Percentiles rank a stretch among this genome's conserved stretches.
phyloP scores from a whole-genome alignment of 2,329 filamentous ascomycete species.

The Nothopassalora personata region DNA sequence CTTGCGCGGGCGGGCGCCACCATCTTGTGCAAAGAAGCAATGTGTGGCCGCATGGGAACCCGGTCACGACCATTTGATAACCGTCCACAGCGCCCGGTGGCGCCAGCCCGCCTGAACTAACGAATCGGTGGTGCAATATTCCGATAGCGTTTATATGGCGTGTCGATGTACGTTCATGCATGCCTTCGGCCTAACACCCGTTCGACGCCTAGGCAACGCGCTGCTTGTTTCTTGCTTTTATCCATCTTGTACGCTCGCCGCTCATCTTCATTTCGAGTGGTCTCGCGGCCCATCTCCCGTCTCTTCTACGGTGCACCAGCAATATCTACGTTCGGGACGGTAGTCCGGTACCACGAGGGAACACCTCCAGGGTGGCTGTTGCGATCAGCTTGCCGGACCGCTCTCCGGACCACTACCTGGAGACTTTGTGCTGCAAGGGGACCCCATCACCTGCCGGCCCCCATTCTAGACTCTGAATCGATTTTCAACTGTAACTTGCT shows the following conservation, averaged over 20 bases:
- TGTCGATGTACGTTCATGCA: constrained; percentile 4
- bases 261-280: constrained; percentile 16
- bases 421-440: constrained; percentile 17
- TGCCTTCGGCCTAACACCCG: constrained; percentile 5
- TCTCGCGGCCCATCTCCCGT: constrained; percentile 1
- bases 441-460: constrained; percentile 1
- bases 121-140: constrained; percentile 3
- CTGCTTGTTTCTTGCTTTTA: not conserved
- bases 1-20: not conserved
- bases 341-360: constrained; percentile 8
- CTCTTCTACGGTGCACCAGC: not conserved
- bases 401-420: constrained; percentile 12
- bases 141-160: constrained; percentile 8
- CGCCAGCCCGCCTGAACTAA: constrained; percentile 4
- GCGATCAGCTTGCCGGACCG: constrained; percentile 15
- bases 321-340: constrained; percentile 5
- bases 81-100: constrained; percentile 4
- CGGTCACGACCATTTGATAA: not conserved
- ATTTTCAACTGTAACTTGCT: constrained; percentile 1
- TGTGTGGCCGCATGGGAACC: not conserved
- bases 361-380: constrained; percentile 5
- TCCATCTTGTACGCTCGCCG: constrained; percentile 7
- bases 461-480: constrained; percentile 13
- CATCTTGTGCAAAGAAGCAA: not conserved
- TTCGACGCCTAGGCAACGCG: not conserved